A percentile compares a stretch with the other conserved stretches of the same genome.
Conservation (phyloP, 75 land plant species). For the Pinus tabuliformis region DNA sequence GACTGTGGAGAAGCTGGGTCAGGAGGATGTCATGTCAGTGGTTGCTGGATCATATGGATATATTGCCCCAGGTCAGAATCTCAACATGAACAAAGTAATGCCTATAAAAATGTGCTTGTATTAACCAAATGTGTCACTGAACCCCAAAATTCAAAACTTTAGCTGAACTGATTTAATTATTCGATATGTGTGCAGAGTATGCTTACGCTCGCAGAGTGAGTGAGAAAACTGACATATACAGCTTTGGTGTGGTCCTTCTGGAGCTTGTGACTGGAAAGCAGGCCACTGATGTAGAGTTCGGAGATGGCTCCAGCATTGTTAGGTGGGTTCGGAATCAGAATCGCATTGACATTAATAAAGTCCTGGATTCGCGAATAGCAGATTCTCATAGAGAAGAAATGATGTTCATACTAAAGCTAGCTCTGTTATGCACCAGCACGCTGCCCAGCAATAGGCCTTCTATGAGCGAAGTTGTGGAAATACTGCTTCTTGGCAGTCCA, state of each 20-base stretch:
- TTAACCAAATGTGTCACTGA: too few species aligned
- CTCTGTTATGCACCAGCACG: conserved; percentile 25
- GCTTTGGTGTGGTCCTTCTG: conserved; percentile 34
- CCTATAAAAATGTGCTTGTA: too few species aligned
- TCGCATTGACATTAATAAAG: neutral
- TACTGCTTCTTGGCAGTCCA: conserved; percentile 9
- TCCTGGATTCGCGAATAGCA: neutral
- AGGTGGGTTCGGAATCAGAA: conserved; percentile 23
- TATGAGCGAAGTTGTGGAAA: conserved; percentile 24
- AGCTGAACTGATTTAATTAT: too few species aligned
- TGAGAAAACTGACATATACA: conserved; percentile 38
- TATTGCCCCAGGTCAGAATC: conserved; percentile 10
- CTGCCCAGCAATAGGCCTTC: conserved; percentile 19
- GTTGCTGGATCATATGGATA: conserved; percentile 83
- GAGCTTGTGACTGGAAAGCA: conserved; percentile 29
- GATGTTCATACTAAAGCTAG: conserved; percentile 5
- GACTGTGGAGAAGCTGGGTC: conserved; percentile 25
- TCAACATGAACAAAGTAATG: too few species aligned
- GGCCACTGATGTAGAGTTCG: conserved; percentile 25
- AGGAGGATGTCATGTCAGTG: conserved; percentile 45
- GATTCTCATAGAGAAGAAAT: neutral
- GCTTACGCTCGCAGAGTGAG: conserved; percentile 26
- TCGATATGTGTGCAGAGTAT: conserved; percentile 23
- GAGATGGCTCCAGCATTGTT: conserved; percentile 22
- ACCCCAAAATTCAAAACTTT: too few species aligned